phyloP scores from a whole-genome alignment of 164 flowering plant genomes.

The Annona cherimola region DNA sequence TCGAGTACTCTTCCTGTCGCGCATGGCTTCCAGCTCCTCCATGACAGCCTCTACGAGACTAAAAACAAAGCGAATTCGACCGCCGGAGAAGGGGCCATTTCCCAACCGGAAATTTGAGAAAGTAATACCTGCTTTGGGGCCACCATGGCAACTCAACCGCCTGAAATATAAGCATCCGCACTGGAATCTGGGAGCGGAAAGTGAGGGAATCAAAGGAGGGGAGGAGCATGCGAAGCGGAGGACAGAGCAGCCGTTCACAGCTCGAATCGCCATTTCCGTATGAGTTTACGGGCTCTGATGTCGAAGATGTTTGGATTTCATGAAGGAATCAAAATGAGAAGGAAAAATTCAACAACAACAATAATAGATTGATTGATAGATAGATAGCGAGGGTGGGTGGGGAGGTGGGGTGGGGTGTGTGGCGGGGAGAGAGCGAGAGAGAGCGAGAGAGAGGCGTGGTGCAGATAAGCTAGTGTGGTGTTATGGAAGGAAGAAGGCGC shows the following conservation, averaged over 20 bases:
- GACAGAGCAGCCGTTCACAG: conserved; percentile 38
- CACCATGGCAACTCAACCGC: conserved; percentile 6
- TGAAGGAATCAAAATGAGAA: not conserved
- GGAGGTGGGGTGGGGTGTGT: not conserved
- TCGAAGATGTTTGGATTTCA: not conserved
- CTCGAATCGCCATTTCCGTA: conserved; percentile 49
- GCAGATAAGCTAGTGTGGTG: too few species aligned
- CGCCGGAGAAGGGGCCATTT: conserved; percentile 6
- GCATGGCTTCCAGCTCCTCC: conserved; percentile 24
- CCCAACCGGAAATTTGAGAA: conserved; percentile 7
- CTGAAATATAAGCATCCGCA: conserved; percentile 20
- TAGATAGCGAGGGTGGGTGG: too few species aligned
- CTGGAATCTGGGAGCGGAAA: conserved; percentile 10
- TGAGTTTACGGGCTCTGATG: conserved; percentile 1
- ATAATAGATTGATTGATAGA: not conserved
- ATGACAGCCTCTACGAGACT: conserved; percentile 41
- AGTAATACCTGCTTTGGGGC: conserved; percentile 16
- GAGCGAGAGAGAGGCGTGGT: not conserved
- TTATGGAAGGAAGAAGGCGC: too few species aligned
- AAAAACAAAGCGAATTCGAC: conserved; percentile 24
- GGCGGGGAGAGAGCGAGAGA: too few species aligned
- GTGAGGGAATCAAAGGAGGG: conserved; percentile 19
- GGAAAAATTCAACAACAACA: not conserved
- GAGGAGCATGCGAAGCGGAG: conserved; percentile 40
- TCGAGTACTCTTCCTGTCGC: conserved; percentile 16